Base-by-base conservation (phyloP, 768 basidiomycete species). In the Phaeolepiota aurea region DNA sequence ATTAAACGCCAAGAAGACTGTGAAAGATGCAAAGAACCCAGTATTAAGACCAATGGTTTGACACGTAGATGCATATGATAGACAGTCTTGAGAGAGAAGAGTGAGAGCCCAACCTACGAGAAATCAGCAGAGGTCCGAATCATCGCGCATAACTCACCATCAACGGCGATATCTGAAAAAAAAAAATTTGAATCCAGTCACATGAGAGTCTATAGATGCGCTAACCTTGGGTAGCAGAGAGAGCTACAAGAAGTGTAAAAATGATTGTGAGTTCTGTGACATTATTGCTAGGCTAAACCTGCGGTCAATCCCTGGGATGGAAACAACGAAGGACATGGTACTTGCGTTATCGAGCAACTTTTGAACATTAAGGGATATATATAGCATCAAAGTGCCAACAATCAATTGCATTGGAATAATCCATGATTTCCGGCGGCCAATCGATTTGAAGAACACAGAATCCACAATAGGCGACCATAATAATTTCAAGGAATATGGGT, bases 401-500 rank as follows among this genome's bases (percentile, higher is more conserved):
- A 91, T 78, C 21, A 82, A 57, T 58, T 99, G 96, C 74, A 99
- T 96, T 32, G 96, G 96, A 46, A 98, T 83, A 50, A 99, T 98
- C 96, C 96, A 99, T 46, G 89, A 92, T 62, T 97, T 99, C 48
- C 96, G 74, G 37, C 96, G 82, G n/a, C 96, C 96, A 46, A 93
- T 49, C 31, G 77, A 82, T 25, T 77, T 64, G 52, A 84, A 68
- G 60, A 85, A 99, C 48, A 85, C 68, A 1, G 94, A 87, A 55
- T 99, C 96, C 41, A 99, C 90, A 46, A 99, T 84, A 38, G 96
- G 96, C 4, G 91, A 94, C 93, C 94, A 98, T 48, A 98, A 61
- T 45, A 99, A 62, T 65, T 99, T 99, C 53, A 99, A 77, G 15
- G 91, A 96, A 66, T 98, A 99, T 3, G 91, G 91, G 62, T 93